phyloP scores from a whole-genome alignment of 2,329 filamentous ascomycete genomes.

The Aureobasidium melanogenum region DNA sequence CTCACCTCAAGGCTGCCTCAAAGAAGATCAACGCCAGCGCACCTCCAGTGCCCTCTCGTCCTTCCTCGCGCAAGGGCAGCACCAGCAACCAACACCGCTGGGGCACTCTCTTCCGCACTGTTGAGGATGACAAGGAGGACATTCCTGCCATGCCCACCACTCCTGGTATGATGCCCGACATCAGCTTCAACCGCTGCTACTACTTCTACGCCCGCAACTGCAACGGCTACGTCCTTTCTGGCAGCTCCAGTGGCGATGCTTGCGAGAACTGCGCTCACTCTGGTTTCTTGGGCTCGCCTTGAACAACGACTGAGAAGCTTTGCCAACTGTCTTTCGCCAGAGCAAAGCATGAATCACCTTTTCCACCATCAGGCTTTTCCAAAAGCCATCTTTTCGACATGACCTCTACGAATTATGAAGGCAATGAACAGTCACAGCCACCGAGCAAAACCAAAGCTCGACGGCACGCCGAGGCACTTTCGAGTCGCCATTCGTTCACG shows the following conservation, averaged over 20 bases:
- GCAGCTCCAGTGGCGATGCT: constrained; percentile 24
- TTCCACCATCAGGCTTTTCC: background rate
- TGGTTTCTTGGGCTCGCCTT: constrained; percentile 16
- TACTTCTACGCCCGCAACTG: constrained; percentile 29
- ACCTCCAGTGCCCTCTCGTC: constrained; percentile 9
- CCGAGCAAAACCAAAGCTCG: constrained; percentile 1
- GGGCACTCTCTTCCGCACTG: constrained; percentile 14
- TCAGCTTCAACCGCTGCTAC: constrained; percentile 27
- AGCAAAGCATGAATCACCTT: background rate
- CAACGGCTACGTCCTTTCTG: constrained; percentile 27
- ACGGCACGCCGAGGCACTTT: constrained; percentile 4
- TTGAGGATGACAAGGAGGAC: constrained; percentile 14
- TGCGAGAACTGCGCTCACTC: constrained; percentile 22
- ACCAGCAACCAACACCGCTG: constrained; percentile 14
- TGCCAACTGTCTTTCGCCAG: background rate
- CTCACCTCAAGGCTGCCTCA: constrained; percentile 12
- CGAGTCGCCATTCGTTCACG: background rate
- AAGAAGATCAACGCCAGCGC: constrained; percentile 13
- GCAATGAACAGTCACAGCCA: background rate
- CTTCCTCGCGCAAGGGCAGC: constrained; percentile 14
- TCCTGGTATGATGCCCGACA: constrained; percentile 17
- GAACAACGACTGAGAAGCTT: background rate
- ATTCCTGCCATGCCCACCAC: constrained; percentile 15
- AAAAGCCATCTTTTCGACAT: background rate
- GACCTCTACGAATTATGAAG: constrained; percentile 6